Base-by-base conservation (phyloP, 2,329 filamentous ascomycete genomes). In the Fusarium torreyae region DNA sequence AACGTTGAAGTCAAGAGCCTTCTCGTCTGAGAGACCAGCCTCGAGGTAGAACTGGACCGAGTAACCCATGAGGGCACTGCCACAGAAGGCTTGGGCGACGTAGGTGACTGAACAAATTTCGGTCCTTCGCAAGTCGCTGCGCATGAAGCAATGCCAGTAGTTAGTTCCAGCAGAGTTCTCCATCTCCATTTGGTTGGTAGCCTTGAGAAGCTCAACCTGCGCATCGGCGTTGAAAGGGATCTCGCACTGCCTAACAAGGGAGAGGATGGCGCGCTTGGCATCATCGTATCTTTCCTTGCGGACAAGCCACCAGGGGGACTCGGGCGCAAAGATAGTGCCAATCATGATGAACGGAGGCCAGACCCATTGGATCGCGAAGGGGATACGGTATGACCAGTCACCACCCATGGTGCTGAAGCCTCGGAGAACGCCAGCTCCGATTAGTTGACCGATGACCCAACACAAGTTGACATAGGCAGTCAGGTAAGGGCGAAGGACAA, bases 301-400 rank as follows among this genome's bases (percentile, higher is more conserved):
- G 11, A 84, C 80, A 5, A 84, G 78, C 80, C 81, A 85, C 82
- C 84, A 86, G 1, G 84, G 84, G 1, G 81, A 84, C 63, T 86
- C 84, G 0, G 84, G 84, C 4, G 82, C 82, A n/a, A 84, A 79
- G n/a, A 77, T 71, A n/a, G 82, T 79, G 31, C 77, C 79, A 5
- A 83, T 82, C 72, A 10, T 86, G 75, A 3, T 82, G 81, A 5
- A 83, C 0, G 83, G 82, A 76, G 82, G 85, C 59, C 59, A 63
- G 5, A 79, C 64, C 84, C 84, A 86, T 70, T 86, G 83, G 4
- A 85, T 63, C 3, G 79, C 83, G 55, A 83, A 86, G 1, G 84
- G 83, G 15, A 86, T 84, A 24, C 80, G 78, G 71, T 82, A 86
- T 0, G 80, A 80, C 83, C 82, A 85, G 57, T 85, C 63, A 10